Evolutionary conservation across 176 grass and related monocot genomes (phyloP).

Genomic region (Coix lacrymajobi): DNA sequence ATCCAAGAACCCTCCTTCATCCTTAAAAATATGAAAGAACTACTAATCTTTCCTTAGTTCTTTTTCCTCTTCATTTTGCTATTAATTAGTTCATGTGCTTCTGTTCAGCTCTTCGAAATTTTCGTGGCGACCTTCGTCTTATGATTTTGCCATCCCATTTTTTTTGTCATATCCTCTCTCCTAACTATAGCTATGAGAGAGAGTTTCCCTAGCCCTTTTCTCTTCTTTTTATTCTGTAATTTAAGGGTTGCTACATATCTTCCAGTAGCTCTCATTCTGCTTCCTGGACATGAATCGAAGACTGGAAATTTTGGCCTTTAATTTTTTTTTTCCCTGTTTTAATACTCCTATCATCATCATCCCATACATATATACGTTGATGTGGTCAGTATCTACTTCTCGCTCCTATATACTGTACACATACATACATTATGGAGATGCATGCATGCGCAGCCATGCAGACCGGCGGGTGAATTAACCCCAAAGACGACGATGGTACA

Average conservation of each 20-base stretch:
- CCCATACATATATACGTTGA: no score
- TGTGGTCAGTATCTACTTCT: neutral
- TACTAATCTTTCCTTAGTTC: conserved; percentile 28
- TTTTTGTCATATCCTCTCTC: conserved; percentile 4
- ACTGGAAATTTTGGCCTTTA: neutral
- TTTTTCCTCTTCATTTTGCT: conserved; percentile 7
- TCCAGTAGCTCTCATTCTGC: neutral
- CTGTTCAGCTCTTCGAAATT: conserved; percentile 40
- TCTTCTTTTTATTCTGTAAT: conserved; percentile 30
- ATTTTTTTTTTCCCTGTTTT: neutral
- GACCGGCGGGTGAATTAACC: neutral
- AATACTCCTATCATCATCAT: neutral
- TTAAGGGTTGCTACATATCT: neutral
- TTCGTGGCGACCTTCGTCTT: conserved; percentile 54
- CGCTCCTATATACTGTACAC: no score
- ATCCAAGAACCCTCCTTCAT: neutral
- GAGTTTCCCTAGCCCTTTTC: conserved; percentile 10
- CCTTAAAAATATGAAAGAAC: conserved; percentile 5
- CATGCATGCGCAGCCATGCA: neutral
- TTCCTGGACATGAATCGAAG: conserved; percentile 5
- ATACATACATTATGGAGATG: no score
- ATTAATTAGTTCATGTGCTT: conserved; percentile 24
- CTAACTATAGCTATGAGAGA: conserved; percentile 32
- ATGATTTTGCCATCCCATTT: neutral
- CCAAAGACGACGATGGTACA: neutral